Percentiles rank a stretch among this genome's conserved stretches.
These are phyloP conservation scores for Cyberlindnera petersonii DNA, from an alignment of 805 yeast species.

Conservation along the genomic window DNA sequence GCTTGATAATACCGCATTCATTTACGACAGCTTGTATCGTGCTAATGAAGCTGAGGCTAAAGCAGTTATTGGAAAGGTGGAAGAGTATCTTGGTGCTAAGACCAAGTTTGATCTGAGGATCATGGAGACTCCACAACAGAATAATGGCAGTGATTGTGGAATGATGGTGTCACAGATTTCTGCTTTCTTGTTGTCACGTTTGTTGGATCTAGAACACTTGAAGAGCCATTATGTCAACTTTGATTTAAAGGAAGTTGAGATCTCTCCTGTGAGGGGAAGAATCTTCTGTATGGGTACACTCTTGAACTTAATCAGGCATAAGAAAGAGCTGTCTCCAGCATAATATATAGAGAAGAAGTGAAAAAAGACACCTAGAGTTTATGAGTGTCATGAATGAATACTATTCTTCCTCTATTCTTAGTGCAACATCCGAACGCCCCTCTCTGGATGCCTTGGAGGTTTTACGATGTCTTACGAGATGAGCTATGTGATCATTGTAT, in stretches of 20 bases:
- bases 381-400: no score
- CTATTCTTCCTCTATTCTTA: no score
- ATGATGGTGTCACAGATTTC: slow-evolving; percentile 33
- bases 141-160: slow-evolving; percentile 67
- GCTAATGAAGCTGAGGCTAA: slow-evolving; percentile 26
- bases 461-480: no score
- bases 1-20: slow-evolving; percentile 42
- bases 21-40: slow-evolving; percentile 52
- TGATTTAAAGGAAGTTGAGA: slow-evolving; percentile 36
- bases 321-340: slow-evolving; percentile 8
- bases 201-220: slow-evolving; percentile 27
- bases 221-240: slow-evolving; percentile 34
- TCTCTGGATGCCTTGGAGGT: no score
- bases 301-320: slow-evolving; percentile 27
- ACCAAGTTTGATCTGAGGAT: slow-evolving; percentile 23
- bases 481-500: no score
- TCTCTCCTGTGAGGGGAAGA: slow-evolving; percentile 48
- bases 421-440: no score
- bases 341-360: no score
- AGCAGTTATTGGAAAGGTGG: slow-evolving; percentile 23
- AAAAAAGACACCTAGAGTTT: no score
- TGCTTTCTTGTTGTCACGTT: slow-evolving; percentile 32
- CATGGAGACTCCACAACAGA: slow-evolving; percentile 50
- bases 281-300: slow-evolving; percentile 38
- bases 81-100: slow-evolving; percentile 16